Evolutionary conservation across 2,329 filamentous ascomycete genomes (phyloP).

Genomic region (Tolypocladium capitatum): DNA sequence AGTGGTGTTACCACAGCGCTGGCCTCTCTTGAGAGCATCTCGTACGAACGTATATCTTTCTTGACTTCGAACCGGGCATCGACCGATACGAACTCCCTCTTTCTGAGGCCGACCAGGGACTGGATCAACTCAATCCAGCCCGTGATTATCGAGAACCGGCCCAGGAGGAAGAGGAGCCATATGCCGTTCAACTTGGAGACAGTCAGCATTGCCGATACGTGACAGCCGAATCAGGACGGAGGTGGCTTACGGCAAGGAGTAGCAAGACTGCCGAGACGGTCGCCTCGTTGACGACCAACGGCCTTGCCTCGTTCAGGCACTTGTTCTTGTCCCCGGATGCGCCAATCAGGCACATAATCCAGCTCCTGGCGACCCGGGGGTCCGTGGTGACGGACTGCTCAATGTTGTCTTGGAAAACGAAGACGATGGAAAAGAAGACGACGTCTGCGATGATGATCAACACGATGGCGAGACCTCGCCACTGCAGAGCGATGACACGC

Average conservation of each 20-base stretch:
- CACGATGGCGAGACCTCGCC: constrained; percentile 84
- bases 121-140: constrained; percentile 64
- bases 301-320: constrained; percentile 49
- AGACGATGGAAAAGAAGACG: constrained; percentile 84
- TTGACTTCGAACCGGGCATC: constrained; percentile 56
- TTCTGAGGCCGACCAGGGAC: constrained; percentile 32
- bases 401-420: constrained; percentile 73
- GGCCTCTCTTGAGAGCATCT: constrained; percentile 58
- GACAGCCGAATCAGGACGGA: neutral
- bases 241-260: constrained; percentile 56
- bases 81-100: constrained; percentile 77
- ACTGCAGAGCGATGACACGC: constrained; percentile 81
- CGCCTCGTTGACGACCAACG: constrained; percentile 57
- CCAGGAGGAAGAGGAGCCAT: constrained; percentile 71
- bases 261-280: constrained; percentile 73
- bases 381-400: constrained; percentile 45
- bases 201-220: constrained; percentile 10
- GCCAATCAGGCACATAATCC: constrained; percentile 58
- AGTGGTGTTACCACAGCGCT: constrained; percentile 40
- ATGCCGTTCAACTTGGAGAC: constrained; percentile 59
- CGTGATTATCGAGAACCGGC: constrained; percentile 69
- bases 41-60: constrained; percentile 57
- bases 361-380: constrained; percentile 41
- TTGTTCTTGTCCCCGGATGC: constrained; percentile 41
- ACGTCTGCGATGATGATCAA: constrained; percentile 83